Conservation (phyloP, 192 early-diverging fungal genomes). For the Spizellomyces sp. region DNA sequence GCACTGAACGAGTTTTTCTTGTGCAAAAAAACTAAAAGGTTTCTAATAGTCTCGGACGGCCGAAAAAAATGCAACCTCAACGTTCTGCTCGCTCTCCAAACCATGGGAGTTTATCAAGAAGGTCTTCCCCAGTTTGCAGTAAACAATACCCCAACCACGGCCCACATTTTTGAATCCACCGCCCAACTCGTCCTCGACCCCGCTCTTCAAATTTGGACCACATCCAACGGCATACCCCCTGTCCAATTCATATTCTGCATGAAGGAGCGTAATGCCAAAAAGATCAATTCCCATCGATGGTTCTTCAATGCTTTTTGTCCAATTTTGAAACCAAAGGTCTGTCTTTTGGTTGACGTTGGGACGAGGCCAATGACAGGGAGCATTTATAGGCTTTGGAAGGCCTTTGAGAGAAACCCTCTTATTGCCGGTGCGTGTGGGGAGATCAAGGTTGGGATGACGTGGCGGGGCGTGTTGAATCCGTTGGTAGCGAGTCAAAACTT, state of each 20-base stretch:
- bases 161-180: constrained; percentile 73
- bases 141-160: constrained; percentile 67
- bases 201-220: constrained; percentile 63
- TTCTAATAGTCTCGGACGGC: constrained; percentile 70
- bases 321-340: constrained; percentile 59
- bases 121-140: constrained; percentile 52
- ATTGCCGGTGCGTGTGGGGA: constrained; percentile 79
- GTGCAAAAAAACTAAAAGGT: no score
- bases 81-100: constrained; percentile 67
- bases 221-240: constrained; percentile 60
- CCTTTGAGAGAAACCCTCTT: constrained; percentile 66
- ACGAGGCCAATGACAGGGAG: constrained; percentile 61
- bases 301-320: constrained; percentile 72
- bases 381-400: constrained; percentile 73
- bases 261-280: constrained; percentile 85
- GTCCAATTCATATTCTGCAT: constrained; percentile 76
- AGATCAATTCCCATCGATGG: constrained; percentile 69
- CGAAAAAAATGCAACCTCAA: constrained; percentile 64
- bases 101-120: constrained; percentile 51
- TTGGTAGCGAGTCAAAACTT: constrained; percentile 81
- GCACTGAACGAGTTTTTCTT: no score
- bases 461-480: constrained; percentile 66
- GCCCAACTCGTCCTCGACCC: constrained; percentile 73
- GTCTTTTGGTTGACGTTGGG: constrained; percentile 61
- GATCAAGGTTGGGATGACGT: constrained; percentile 63